Base-by-base conservation (phyloP, 768 basidiomycete species). In the Chalciporus piperatus region DNA sequence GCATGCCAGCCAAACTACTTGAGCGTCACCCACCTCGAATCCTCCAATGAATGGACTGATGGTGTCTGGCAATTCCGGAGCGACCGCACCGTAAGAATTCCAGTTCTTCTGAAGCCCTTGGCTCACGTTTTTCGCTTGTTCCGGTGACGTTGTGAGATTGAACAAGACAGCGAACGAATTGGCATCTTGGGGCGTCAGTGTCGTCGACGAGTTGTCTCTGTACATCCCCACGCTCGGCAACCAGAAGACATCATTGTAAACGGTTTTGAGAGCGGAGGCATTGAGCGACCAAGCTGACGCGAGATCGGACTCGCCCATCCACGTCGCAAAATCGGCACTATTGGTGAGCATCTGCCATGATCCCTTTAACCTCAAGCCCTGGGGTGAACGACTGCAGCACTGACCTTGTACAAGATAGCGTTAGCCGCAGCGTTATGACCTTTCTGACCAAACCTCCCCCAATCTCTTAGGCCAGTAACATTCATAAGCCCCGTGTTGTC, bases 391-490 rank as follows among this genome's bases (percentile, higher is more conserved):
- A 22, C 22, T 22, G 22, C 22, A 22, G 22, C 22, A 22, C 22
- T 22, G 4, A 22, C 22, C 22, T 22, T 22, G 59, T 80, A 82
- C 6, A 78, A 61, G 14, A 83, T 64, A 0, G 80, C 81, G 52
- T 82, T 84, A 0, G 76, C 80, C 61, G 80, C 82, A 1, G 77
- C 69, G 54, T 81, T 83, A 59, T 75, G 72, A 9, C 81, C 80
- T 3, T 78, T 22, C 22, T 22, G 77, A 6, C 80, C 81, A 6
- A 74, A 66, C 22, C 81, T 66, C 7, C 77, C 82, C 82, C 81
- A 83, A 58, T 84, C 82, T 11, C 78, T 60, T 38, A 79, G 62
- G 0, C 82, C 80, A 13, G 82, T 82, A 6, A 82, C 74, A 52
- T 83, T 73, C 63, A 82, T 77, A 37, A 83, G 60, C 0, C 81